Evolutionary conservation across 2,329 filamentous ascomycete species (phyloP).

Genomic region (Colletotrichum euphorbiae): DNA sequence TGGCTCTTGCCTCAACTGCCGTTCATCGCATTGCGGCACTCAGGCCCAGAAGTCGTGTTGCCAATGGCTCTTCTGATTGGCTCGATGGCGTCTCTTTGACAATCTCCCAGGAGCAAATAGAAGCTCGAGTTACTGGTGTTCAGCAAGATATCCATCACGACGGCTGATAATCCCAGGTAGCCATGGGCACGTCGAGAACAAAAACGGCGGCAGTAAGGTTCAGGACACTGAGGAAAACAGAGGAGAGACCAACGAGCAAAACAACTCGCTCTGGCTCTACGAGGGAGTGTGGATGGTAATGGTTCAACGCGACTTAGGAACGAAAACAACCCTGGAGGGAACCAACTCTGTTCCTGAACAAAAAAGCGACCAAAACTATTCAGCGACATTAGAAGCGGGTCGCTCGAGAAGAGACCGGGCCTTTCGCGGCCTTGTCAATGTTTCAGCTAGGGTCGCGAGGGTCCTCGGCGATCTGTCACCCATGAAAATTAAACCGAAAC

Average conservation of each 20-base stretch:
- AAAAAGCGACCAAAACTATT: background rate
- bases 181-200: background rate
- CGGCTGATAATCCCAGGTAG: background rate
- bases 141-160: background rate
- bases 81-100: background rate
- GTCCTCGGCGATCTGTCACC: slow-evolving; percentile 26
- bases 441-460: slow-evolving; percentile 16
- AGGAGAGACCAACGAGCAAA: too few relatives aligned
- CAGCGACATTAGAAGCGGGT: slow-evolving; percentile 20
- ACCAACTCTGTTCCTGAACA: background rate
- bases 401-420: slow-evolving; percentile 16
- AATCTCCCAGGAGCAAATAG: slow-evolving; percentile 9
- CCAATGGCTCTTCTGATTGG: slow-evolving; percentile 20
- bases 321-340: background rate
- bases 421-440: slow-evolving; percentile 30
- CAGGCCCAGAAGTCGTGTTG: slow-evolving; percentile 12
- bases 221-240: too few relatives aligned
- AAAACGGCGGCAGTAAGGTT: too few relatives aligned
- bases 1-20: slow-evolving; percentile 2
- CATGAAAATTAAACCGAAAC: slow-evolving; percentile 32
- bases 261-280: too few relatives aligned
- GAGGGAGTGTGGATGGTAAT: too few relatives aligned
- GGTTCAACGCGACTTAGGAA: background rate
- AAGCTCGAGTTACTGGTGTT: background rate
- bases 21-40: background rate